Conservation (phyloP, 1,139 yeast genomes). For the Candida sanyaensis region DNA sequence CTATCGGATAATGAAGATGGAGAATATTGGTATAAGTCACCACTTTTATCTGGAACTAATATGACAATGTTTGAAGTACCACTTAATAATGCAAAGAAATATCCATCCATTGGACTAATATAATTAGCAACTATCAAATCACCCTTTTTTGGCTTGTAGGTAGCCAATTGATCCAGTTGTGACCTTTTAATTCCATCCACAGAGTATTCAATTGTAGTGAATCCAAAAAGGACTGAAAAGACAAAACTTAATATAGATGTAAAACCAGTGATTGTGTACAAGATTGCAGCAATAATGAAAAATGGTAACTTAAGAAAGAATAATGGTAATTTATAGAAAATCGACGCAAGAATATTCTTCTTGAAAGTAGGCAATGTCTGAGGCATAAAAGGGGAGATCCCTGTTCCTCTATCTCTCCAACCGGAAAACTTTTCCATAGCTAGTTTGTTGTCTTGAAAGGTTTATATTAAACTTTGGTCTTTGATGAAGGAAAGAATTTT, state of each 20-base stretch:
- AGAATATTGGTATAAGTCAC: conserved; percentile 37
- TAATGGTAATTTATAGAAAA: conserved; percentile 17
- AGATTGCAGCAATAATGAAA: conserved; percentile 20
- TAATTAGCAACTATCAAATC: conserved; percentile 55
- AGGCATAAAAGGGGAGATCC: conserved; percentile 79
- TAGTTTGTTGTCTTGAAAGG: neutral
- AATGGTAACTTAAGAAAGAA: conserved; percentile 30
- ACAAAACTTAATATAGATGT: conserved; percentile 18
- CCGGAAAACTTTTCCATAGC: conserved; percentile 74
- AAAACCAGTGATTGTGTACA: conserved; percentile 19
- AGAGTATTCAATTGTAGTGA: conserved; percentile 35
- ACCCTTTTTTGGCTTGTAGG: conserved; percentile 39
- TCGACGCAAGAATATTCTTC: conserved; percentile 6
- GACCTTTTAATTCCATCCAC: conserved; percentile 57
- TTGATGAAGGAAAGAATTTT: neutral
- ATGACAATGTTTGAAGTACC: conserved; percentile 29
- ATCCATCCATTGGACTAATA: conserved; percentile 56
- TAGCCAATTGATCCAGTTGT: conserved; percentile 28
- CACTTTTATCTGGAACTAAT: conserved; percentile 44
- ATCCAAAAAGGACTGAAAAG: conserved; percentile 24
- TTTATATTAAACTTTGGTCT: neutral
- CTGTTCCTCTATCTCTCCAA: conserved; percentile 80
- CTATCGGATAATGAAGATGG: conserved; percentile 35
- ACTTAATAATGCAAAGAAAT: conserved; percentile 21
- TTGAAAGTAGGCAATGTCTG: conserved; percentile 20